These are phyloP conservation scores for Ambrosia hybrid DNA, from an alignment of 140 eudicot genomes.

Conservation along the genomic window DNA sequence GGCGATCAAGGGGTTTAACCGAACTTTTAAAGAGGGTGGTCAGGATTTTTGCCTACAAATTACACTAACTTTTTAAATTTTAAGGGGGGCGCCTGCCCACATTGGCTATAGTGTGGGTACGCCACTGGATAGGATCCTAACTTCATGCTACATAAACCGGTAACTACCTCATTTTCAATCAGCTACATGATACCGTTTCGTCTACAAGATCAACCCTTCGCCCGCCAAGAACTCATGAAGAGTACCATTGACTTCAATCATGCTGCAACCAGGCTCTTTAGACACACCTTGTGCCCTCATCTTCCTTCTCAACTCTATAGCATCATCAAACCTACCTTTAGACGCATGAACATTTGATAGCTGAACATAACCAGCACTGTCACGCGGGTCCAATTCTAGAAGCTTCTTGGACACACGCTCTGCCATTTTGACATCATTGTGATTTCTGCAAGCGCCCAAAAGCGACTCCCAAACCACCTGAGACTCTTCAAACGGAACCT, in stretches of 20 bases:
- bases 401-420: slow-evolving; percentile 39
- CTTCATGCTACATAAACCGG: no score
- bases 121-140: no score
- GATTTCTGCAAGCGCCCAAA: slow-evolving; percentile 46
- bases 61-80: no score
- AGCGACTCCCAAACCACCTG: slow-evolving; percentile 44
- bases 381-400: slow-evolving; percentile 36
- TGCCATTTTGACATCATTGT: slow-evolving; percentile 41
- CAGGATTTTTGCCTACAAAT: no score
- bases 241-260: slow-evolving; percentile 53
- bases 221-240: slow-evolving; percentile 54
- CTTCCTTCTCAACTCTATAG: slow-evolving; percentile 36
- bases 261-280: slow-evolving; percentile 53
- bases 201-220: slow-evolving; percentile 39
- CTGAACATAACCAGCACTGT: slow-evolving; percentile 46
- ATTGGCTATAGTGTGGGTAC: no score
- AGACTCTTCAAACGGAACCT: slow-evolving; percentile 34
- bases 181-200: background rate
- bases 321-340: slow-evolving; percentile 36
- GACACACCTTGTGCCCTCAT: slow-evolving; percentile 48
- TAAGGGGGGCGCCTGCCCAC: no score
- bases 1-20: no score
- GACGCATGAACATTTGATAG: slow-evolving; percentile 45
- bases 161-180: slow-evolving; percentile 16
- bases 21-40: no score